These are phyloP conservation scores for Kluyveromyces lactis DNA, from an alignment of 805 yeast species.

Conservation along the genomic window DNA sequence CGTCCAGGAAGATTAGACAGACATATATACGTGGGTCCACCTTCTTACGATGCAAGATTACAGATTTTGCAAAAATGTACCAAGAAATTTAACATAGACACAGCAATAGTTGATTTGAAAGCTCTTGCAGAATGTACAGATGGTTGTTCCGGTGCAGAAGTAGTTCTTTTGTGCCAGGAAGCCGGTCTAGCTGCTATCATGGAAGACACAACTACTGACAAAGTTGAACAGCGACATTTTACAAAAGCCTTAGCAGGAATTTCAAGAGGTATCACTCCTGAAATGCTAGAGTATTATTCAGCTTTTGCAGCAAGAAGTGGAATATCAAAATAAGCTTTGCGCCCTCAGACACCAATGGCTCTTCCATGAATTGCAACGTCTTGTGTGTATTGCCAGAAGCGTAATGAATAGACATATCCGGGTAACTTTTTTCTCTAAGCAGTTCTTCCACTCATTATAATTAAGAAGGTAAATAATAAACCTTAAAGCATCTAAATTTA, in stretches of 20 bases:
- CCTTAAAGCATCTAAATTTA: too few relatives aligned
- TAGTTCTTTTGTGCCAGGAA: conserved; percentile 84
- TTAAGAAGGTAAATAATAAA: too few relatives aligned
- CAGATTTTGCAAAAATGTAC: conserved; percentile 72
- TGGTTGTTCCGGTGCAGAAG: conserved; percentile 97
- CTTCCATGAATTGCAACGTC: too few relatives aligned
- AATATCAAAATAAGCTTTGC: conserved; percentile 21
- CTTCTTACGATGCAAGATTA: conserved; percentile 70
- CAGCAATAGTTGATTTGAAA: conserved; percentile 39
- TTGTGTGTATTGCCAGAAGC: too few relatives aligned
- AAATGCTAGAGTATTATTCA: conserved; percentile 71
- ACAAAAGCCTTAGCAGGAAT: conserved; percentile 59
- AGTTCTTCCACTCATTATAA: too few relatives aligned
- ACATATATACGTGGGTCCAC: conserved; percentile 88
- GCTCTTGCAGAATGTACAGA: conserved; percentile 57
- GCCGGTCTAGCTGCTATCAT: conserved; percentile 93
- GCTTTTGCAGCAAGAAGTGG: conserved; percentile 38
- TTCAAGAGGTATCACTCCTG: conserved; percentile 72
- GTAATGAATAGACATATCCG: too few relatives aligned
- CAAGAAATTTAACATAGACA: conserved; percentile 47
- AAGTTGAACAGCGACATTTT: conserved; percentile 61
- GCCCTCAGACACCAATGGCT: neutral
- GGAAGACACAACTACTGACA: conserved; percentile 51
- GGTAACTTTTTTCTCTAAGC: too few relatives aligned
- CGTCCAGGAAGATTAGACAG: conserved; percentile 96